These are phyloP conservation scores for Eucalyptus paniculata DNA, from an alignment of 345 rosid genomes.

Conservation along the genomic window DNA sequence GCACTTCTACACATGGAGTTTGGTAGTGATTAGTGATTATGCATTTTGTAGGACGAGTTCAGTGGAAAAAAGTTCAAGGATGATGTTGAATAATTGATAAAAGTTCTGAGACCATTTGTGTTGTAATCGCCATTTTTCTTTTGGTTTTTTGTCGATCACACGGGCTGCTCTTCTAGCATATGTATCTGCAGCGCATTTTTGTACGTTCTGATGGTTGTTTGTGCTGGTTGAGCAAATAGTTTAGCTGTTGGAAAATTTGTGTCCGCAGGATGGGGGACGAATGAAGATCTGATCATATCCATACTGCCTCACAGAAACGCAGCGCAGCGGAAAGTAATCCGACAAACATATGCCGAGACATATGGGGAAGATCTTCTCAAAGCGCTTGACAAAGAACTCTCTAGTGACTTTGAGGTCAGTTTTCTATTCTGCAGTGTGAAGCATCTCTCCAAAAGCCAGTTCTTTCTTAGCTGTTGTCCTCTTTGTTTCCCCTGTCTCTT, in stretches of 20 bases:
- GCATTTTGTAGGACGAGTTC: background rate
- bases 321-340: slow-evolving; percentile 50
- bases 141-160: background rate
- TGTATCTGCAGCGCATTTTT: background rate
- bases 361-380: slow-evolving; percentile 74
- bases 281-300: slow-evolving; percentile 62
- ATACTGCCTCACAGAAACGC: slow-evolving; percentile 81
- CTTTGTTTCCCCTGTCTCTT: background rate
- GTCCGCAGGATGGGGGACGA: slow-evolving; percentile 84
- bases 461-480: background rate
- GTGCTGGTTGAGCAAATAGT: background rate
- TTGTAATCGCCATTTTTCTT: background rate
- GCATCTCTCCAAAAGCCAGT: background rate
- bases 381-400: slow-evolving; percentile 60
- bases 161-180: background rate
- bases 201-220: background rate
- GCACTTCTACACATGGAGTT: background rate
- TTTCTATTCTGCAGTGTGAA: background rate
- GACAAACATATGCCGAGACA: slow-evolving; percentile 42
- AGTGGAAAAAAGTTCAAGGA: background rate
- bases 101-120: background rate
- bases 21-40: background rate
- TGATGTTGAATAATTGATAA: background rate
- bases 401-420: slow-evolving; percentile 84
- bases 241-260: background rate